A percentile compares a stretch with the other conserved stretches of the same genome.
These are phyloP conservation scores for Rosa persica DNA, from an alignment of 306 rosid genomes.

Conservation along the genomic window DNA sequence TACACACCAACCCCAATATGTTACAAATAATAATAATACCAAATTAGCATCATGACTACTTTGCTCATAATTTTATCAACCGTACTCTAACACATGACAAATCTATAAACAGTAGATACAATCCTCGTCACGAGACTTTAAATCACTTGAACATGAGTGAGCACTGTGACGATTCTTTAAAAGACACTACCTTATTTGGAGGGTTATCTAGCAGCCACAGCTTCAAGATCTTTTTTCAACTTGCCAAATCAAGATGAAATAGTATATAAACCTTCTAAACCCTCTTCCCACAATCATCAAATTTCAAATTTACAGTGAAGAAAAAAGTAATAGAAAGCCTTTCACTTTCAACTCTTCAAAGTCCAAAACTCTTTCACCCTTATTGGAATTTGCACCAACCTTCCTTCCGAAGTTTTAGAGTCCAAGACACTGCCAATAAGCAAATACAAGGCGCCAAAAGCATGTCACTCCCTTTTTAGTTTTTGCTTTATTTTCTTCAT, in stretches of 20 bases:
- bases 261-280: background rate
- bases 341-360: background rate
- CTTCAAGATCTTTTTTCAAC: no score
- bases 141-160: no score
- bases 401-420: background rate
- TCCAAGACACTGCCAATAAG: background rate
- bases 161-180: no score
- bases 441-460: constrained; percentile 16
- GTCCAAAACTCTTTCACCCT: background rate
- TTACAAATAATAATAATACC: background rate
- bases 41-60: background rate
- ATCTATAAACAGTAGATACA: no score
- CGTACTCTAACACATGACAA: no score
- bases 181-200: no score
- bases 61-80: no score
- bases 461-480: background rate
- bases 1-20: background rate
- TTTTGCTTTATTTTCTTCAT: background rate
- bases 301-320: background rate
- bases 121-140: no score
- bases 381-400: background rate
- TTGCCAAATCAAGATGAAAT: no score
- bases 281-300: background rate
- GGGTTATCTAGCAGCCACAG: no score
- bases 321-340: background rate